Percentiles rank a stretch among this genome's conserved stretches.
Conservation (phyloP, 1,284 basidiomycete genomes). For the Rhodotorula sp. region DNA sequence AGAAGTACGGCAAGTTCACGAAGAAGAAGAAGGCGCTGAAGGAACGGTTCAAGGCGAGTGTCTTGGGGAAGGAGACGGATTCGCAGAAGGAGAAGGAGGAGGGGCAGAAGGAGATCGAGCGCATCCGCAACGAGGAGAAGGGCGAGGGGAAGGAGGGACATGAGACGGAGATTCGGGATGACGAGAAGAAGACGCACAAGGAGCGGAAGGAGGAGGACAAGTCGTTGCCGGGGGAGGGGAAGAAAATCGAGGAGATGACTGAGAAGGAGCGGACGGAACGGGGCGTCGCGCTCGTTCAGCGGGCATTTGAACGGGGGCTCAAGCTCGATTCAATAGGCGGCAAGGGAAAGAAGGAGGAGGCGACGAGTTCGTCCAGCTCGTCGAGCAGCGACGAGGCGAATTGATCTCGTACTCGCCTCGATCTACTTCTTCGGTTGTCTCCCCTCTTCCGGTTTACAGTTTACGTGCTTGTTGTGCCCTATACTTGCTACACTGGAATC, state of each 20-base stretch:
- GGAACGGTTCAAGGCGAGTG: slow-evolving; percentile 18
- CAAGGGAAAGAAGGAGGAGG: neutral
- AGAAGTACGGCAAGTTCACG: slow-evolving; percentile 48
- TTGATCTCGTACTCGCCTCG: neutral
- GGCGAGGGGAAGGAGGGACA: slow-evolving; percentile 31
- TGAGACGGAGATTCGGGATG: slow-evolving; percentile 23
- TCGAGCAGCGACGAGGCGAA: neutral
- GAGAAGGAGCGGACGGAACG: slow-evolving; percentile 42
- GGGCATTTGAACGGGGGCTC: slow-evolving; percentile 36
- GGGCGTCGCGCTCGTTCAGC: slow-evolving; percentile 40
- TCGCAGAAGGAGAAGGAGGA: slow-evolving; percentile 39
- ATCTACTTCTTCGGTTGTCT: too few relatives aligned
- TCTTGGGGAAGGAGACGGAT: slow-evolving; percentile 8
- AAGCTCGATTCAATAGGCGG: neutral
- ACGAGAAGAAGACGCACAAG: neutral
- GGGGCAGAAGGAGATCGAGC: slow-evolving; percentile 24
- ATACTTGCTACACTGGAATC: neutral
- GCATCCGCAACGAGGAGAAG: slow-evolving; percentile 39
- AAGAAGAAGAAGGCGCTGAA: slow-evolving; percentile 47
- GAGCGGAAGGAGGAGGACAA: slow-evolving; percentile 9
- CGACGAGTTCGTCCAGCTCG: neutral
- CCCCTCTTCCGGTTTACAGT: neutral
- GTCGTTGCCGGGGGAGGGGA: slow-evolving; percentile 41
- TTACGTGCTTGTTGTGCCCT: neutral
- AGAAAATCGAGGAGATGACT: slow-evolving; percentile 40